phyloP scores from a whole-genome alignment of 1,284 basidiomycete genomes.

The Porodaedalea pini region DNA sequence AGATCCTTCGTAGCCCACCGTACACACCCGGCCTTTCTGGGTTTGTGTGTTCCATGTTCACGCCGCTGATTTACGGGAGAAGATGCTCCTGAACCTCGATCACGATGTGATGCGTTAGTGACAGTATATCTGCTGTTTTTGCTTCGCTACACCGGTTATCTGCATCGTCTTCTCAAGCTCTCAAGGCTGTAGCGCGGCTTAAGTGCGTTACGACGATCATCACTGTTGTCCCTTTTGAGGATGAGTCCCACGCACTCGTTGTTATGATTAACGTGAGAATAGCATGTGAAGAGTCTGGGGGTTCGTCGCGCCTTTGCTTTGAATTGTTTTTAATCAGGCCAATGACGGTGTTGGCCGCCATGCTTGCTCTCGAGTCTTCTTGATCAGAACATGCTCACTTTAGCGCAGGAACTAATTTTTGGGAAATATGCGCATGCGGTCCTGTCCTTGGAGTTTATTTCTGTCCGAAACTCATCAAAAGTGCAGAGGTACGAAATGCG shows the following conservation, averaged over 20 bases:
- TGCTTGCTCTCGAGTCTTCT: neutral
- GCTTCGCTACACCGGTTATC: neutral
- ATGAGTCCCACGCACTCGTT: neutral
- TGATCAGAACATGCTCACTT: neutral
- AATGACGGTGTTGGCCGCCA: neutral
- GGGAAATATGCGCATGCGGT: neutral
- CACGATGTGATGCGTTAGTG: neutral
- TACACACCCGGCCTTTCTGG: neutral
- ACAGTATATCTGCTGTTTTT: neutral
- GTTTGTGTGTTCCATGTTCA: neutral
- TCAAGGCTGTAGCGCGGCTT: neutral
- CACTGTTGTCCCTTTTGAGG: neutral
- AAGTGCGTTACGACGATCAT: constrained; percentile 1
- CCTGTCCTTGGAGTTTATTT: neutral
- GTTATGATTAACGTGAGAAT: constrained; percentile 3
- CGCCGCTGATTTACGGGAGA: neutral
- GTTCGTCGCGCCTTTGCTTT: neutral
- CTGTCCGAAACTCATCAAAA: neutral
- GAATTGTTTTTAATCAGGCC: neutral
- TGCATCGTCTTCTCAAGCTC: neutral
- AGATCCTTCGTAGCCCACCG: no score
- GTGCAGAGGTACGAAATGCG: neutral
- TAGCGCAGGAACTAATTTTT: neutral
- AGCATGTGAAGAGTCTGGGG: neutral
- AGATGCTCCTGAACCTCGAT: neutral